phyloP scores from a whole-genome alignment of 129 eudicot genomes.

The Logfia minima region DNA sequence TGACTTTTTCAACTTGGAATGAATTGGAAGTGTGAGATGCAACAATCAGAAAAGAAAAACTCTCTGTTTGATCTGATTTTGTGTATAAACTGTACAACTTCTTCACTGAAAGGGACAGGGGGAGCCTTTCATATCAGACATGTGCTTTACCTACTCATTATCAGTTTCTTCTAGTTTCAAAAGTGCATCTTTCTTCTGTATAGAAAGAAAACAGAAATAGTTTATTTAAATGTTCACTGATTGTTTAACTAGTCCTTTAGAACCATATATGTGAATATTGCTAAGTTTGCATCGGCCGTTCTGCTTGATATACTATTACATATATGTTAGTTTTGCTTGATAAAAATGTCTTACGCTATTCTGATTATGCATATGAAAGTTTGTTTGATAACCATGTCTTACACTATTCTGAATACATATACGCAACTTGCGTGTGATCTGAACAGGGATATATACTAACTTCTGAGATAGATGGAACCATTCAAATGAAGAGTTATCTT shows the following conservation, averaged over 20 bases:
- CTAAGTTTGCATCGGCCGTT: not conserved
- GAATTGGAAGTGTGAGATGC: not conserved
- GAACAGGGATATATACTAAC: conserved; percentile 91
- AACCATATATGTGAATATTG: not conserved
- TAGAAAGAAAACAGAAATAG: conserved; percentile 12
- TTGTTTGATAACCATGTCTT: not conserved
- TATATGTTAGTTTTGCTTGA: not conserved
- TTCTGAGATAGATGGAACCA: conserved; percentile 96
- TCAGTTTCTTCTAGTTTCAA: no score
- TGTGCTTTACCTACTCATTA: not conserved
- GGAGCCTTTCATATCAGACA: conserved; percentile 11
- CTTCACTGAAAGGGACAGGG: not conserved
- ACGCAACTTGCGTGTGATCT: conserved; percentile 7
- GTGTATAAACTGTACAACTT: not conserved
- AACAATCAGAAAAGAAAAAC: not conserved
- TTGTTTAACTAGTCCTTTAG: conserved; percentile 3
- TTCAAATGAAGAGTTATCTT: conserved; percentile 98
- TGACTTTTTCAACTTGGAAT: not conserved
- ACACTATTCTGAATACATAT: not conserved
- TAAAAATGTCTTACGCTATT: not conserved
- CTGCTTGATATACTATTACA: not conserved
- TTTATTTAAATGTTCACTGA: not conserved
- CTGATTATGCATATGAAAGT: not conserved
- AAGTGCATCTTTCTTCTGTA: not conserved
- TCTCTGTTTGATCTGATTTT: not conserved